Percentiles rank a stretch among this genome's conserved stretches.
phyloP scores from a whole-genome alignment of 768 basidiomycete genomes.

The Suillus placidus region DNA sequence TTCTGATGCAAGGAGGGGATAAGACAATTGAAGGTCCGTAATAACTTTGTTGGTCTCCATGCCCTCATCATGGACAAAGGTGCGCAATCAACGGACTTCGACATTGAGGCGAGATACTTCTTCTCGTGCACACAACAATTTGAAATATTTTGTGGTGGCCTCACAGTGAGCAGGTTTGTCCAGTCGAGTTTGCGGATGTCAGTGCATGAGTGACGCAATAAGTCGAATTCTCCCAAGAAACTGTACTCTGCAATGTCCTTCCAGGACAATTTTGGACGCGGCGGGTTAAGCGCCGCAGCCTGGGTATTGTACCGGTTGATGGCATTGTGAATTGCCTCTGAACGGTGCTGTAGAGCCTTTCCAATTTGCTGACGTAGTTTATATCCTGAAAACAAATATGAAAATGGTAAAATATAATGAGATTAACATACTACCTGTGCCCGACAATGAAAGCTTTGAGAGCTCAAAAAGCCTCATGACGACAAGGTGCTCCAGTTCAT shows the following conservation, averaged over 20 bases:
- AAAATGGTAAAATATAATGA: background rate
- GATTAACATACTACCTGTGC: slow-evolving; percentile 12
- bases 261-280: slow-evolving; percentile 18
- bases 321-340: slow-evolving; percentile 30
- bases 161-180: slow-evolving; percentile 7
- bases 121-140: slow-evolving; percentile 8
- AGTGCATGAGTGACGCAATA: background rate
- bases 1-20: slow-evolving; percentile 9
- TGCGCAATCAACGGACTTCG: slow-evolving; percentile 5
- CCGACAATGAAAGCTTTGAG: slow-evolving; percentile 22
- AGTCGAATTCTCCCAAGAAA: slow-evolving; percentile 21
- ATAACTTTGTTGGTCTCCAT: background rate
- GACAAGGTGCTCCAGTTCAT: slow-evolving; percentile 34
- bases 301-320: slow-evolving; percentile 29
- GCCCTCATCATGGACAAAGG: background rate
- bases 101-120: slow-evolving; percentile 13
- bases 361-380: slow-evolving; percentile 36
- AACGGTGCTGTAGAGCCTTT: slow-evolving; percentile 29
- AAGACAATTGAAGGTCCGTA: background rate
- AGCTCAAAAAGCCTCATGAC: slow-evolving; percentile 35
- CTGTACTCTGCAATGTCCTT: slow-evolving; percentile 20
- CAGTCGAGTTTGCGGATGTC: background rate
- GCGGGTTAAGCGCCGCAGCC: slow-evolving; percentile 23
- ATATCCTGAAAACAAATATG: slow-evolving; percentile 26
- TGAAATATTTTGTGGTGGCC: slow-evolving; percentile 14